These are phyloP conservation scores for Turnera subulata DNA, from an alignment of 345 rosid genomes.

Conservation along the genomic window DNA sequence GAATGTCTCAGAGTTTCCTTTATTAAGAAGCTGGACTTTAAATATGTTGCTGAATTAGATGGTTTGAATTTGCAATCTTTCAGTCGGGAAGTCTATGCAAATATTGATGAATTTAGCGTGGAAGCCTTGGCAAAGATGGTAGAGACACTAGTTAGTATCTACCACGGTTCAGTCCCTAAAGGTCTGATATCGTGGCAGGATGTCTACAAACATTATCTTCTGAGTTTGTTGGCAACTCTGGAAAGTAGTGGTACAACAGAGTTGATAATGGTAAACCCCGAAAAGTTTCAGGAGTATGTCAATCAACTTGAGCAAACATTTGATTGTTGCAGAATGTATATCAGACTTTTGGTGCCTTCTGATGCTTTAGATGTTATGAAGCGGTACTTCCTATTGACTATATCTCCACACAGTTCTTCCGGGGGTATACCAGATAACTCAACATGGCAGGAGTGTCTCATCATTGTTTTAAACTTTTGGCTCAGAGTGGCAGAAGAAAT, in stretches of 20 bases:
- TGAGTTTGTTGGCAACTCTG: constrained; percentile 44
- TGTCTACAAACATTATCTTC: constrained; percentile 61
- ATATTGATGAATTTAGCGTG: constrained; percentile 50
- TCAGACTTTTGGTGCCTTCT: constrained; percentile 55
- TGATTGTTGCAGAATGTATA: constrained; percentile 46
- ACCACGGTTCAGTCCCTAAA: constrained; percentile 40
- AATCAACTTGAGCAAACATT: constrained; percentile 65
- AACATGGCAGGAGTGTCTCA: constrained; percentile 89
- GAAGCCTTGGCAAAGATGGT: constrained; percentile 91
- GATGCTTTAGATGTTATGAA: constrained; percentile 63
- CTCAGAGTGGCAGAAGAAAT: constrained; percentile 72
- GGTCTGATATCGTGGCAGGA: constrained; percentile 62
- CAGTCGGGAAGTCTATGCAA: constrained; percentile 57
- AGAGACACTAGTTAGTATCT: constrained; percentile 38
- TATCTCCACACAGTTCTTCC: constrained; percentile 39
- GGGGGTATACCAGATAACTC: constrained; percentile 72
- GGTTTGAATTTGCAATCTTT: constrained; percentile 62
- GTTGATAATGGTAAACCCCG: constrained; percentile 47
- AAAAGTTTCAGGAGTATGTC: constrained; percentile 58
- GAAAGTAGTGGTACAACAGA: constrained; percentile 43
- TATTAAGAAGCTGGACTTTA: constrained; percentile 72
- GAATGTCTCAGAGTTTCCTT: constrained; percentile 83
- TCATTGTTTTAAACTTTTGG: constrained; percentile 74
- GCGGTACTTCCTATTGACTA: constrained; percentile 44
- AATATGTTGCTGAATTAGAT: constrained; percentile 59